These are phyloP conservation scores for Aspergillus sojae DNA, from an alignment of 2,329 filamentous ascomycete genomes.

Conservation along the genomic window DNA sequence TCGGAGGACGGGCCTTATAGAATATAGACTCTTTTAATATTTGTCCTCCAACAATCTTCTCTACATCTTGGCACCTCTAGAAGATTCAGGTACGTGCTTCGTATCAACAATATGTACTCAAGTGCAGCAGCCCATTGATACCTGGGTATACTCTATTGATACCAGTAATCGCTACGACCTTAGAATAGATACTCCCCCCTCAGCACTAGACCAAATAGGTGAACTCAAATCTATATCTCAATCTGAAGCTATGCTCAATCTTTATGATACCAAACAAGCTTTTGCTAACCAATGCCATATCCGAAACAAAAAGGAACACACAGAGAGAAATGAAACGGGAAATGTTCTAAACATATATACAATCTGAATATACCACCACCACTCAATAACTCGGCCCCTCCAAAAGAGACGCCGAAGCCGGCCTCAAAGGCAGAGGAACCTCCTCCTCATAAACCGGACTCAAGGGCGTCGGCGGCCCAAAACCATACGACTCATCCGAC, in stretches of 20 bases:
- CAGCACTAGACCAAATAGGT: not conserved
- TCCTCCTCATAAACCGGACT: constrained; percentile 1
- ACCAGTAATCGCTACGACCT: not conserved
- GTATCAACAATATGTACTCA: too few species aligned
- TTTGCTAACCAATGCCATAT: not conserved
- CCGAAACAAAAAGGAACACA: not conserved
- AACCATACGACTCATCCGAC: constrained; percentile 1
- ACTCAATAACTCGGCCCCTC: not conserved
- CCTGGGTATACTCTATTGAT: too few species aligned
- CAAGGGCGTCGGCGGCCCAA: not conserved
- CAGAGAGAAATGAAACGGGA: not conserved
- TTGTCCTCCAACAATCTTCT: too few species aligned
- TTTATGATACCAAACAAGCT: not conserved
- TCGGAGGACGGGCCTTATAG: too few species aligned
- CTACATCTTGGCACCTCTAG: too few species aligned
- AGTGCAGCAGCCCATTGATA: too few species aligned
- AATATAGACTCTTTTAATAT: too few species aligned
- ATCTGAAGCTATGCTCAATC: not conserved
- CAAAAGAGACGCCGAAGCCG: not conserved
- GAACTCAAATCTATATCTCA: not conserved
- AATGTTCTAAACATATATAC: not conserved
- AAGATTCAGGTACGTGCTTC: too few species aligned
- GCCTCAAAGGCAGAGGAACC: not conserved
- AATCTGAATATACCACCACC: not conserved
- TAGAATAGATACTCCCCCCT: not conserved